phyloP scores from a whole-genome alignment of 2,329 filamentous ascomycete species.

The Colletotrichum sp. region DNA sequence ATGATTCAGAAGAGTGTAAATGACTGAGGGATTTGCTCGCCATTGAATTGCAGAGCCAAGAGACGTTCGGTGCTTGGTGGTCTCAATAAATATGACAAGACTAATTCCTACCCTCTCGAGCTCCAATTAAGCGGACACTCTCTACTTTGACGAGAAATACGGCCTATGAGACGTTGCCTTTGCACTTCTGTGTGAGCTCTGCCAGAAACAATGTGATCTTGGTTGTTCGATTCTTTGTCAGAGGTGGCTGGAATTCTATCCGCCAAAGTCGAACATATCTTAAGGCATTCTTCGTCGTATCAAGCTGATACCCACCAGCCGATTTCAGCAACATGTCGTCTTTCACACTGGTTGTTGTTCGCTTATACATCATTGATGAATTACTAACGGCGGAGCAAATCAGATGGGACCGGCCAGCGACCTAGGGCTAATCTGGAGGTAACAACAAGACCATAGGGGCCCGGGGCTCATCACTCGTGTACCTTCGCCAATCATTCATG shows the following conservation, averaged over 20 bases:
- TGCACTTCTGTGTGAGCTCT: neutral
- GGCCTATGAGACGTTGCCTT: neutral
- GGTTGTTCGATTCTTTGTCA: too few species aligned
- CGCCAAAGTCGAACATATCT: neutral
- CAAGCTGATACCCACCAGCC: rapidly evolving
- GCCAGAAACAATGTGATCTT: neutral
- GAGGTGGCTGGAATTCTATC: neutral
- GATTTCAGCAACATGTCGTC: rapidly evolving
- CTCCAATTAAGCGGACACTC: neutral
- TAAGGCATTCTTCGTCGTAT: neutral
- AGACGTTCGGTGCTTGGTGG: rapidly evolving
- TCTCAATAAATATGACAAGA: neutral
- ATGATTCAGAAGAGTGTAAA: neutral
- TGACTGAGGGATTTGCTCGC: too few species aligned
- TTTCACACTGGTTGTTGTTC: neutral
- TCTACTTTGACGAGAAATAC: neutral
- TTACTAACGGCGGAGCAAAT: too few species aligned
- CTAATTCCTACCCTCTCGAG: neutral
- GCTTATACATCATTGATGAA: neutral
- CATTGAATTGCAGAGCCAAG: neutral
- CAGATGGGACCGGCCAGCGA: too few species aligned
- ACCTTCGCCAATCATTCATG: too few species aligned
- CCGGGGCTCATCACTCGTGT: too few species aligned
- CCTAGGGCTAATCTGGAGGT: too few species aligned
- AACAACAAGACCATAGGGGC: too few species aligned